Evolutionary conservation across 768 basidiomycete species (phyloP).

Genomic region (Serendipita sp.): DNA sequence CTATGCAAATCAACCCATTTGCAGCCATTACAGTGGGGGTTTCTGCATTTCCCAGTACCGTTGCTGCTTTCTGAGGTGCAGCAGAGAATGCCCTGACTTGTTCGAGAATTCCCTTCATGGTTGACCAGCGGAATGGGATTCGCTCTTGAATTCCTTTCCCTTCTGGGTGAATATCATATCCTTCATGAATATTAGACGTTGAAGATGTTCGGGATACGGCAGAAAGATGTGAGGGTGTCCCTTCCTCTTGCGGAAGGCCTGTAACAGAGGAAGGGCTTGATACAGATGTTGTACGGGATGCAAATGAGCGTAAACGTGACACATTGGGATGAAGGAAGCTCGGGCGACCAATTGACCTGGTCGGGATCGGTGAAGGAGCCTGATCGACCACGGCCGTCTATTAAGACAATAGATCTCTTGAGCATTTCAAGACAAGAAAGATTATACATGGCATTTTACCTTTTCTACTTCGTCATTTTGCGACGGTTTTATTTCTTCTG

Average conservation of each 20-base stretch:
- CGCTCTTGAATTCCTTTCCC: conserved; percentile 19
- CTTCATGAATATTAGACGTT: conserved; percentile 30
- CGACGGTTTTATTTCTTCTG: conserved; percentile 10
- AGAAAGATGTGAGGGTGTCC: conserved; percentile 50
- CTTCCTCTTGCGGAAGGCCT: conserved; percentile 27
- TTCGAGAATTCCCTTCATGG: conserved; percentile 40
- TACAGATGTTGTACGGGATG: conserved; percentile 27
- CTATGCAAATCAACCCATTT: conserved; percentile 79
- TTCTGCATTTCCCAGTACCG: conserved; percentile 48
- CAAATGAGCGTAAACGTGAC: conserved; percentile 32
- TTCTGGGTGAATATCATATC: conserved; percentile 16
- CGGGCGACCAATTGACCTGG: conserved; percentile 6
- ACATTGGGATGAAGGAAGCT: conserved; percentile 22
- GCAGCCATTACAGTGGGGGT: conserved; percentile 68
- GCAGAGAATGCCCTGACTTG: conserved; percentile 33
- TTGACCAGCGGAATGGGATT: conserved; percentile 65
- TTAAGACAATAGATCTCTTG: conserved; percentile 23
- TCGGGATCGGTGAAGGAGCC: conserved; percentile 19
- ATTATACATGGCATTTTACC: conserved; percentile 15
- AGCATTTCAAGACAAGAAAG: conserved; percentile 19
- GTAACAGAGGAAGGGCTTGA: conserved; percentile 26
- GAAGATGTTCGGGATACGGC: conserved; percentile 57
- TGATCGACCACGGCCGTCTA: conserved; percentile 25
- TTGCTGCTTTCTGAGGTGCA: conserved; percentile 40
- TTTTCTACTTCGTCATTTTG: conserved; percentile 18